Evolutionary conservation across 2,329 filamentous ascomycete species (phyloP).

Genomic region (Penicillium brevicompactum): DNA sequence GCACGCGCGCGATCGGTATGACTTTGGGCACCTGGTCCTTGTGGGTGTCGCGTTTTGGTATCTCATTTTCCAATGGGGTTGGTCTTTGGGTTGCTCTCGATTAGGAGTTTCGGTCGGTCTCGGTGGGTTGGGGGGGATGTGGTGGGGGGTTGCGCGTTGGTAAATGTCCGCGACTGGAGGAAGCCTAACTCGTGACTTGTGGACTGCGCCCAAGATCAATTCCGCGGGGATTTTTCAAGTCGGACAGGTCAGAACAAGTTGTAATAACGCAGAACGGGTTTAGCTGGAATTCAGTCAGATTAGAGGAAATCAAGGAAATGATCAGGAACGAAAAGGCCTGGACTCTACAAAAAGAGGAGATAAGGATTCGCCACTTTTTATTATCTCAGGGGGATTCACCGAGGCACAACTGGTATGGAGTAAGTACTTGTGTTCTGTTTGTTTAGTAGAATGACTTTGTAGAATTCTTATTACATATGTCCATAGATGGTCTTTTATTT

Average conservation of each 20-base stretch:
- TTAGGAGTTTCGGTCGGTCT: background rate
- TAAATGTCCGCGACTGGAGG: background rate
- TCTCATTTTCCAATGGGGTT: constrained; percentile 37
- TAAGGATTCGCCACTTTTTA: background rate
- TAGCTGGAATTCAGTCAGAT: background rate
- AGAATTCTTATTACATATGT: too few species aligned
- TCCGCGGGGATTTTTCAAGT: background rate
- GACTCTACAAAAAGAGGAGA: background rate
- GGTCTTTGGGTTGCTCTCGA: constrained; percentile 5
- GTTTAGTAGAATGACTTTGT: too few species aligned
- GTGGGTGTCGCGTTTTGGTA: constrained; percentile 28
- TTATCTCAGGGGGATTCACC: background rate
- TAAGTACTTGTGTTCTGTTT: too few species aligned
- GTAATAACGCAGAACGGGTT: background rate
- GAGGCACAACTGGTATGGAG: too few species aligned
- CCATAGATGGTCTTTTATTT: too few species aligned
- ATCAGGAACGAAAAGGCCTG: background rate
- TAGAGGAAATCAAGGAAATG: background rate
- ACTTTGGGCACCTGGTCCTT: constrained; percentile 28
- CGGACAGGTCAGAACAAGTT: background rate
- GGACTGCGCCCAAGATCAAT: background rate
- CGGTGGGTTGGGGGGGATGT: background rate
- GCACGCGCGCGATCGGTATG: constrained; percentile 9
- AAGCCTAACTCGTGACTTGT: background rate
- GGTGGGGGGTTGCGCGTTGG: background rate